phyloP scores from a whole-genome alignment of 768 basidiomycete genomes.

The Suillus decipiens region DNA sequence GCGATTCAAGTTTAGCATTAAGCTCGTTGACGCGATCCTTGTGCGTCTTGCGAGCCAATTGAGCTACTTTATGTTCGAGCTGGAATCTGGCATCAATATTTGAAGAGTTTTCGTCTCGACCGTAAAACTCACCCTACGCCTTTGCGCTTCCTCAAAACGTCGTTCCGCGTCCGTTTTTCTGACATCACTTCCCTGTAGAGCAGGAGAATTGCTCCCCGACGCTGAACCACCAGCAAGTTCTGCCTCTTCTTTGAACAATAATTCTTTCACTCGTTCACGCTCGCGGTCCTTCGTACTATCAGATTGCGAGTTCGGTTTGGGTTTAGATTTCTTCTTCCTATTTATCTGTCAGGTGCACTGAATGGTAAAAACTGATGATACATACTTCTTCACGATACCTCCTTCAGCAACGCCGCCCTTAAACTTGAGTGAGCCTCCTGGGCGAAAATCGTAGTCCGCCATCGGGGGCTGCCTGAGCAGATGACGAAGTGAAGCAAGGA shows the following conservation, averaged over 20 bases:
- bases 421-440: slow-evolving; percentile 87
- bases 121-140: slow-evolving; percentile 59
- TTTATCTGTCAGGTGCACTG: slow-evolving; percentile 16
- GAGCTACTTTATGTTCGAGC: slow-evolving; percentile 75
- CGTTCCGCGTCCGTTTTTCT: slow-evolving; percentile 86
- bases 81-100: slow-evolving; percentile 31
- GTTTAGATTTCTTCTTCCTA: slow-evolving; percentile 85
- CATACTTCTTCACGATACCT: slow-evolving; percentile 82
- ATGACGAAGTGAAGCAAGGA: slow-evolving; percentile 19
- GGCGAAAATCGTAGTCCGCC: slow-evolving; percentile 84
- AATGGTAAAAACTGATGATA: slow-evolving; percentile 13
- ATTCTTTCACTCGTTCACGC: slow-evolving; percentile 49
- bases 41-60: slow-evolving; percentile 82
- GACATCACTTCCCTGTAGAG: slow-evolving; percentile 46
- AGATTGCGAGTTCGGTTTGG: slow-evolving; percentile 57
- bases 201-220: slow-evolving; percentile 65
- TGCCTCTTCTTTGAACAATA: slow-evolving; percentile 50
- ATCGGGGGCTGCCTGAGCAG: slow-evolving; percentile 40
- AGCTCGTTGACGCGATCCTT: slow-evolving; percentile 94
- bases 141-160: slow-evolving; percentile 87
- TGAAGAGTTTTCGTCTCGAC: neutral
- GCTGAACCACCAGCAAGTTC: slow-evolving; percentile 43
- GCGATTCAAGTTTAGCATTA: slow-evolving; percentile 80
- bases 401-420: slow-evolving; percentile 82
- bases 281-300: slow-evolving; percentile 46